Evolutionary conservation across 768 basidiomycete genomes (phyloP).

Genomic region (Vararia minispora): DNA sequence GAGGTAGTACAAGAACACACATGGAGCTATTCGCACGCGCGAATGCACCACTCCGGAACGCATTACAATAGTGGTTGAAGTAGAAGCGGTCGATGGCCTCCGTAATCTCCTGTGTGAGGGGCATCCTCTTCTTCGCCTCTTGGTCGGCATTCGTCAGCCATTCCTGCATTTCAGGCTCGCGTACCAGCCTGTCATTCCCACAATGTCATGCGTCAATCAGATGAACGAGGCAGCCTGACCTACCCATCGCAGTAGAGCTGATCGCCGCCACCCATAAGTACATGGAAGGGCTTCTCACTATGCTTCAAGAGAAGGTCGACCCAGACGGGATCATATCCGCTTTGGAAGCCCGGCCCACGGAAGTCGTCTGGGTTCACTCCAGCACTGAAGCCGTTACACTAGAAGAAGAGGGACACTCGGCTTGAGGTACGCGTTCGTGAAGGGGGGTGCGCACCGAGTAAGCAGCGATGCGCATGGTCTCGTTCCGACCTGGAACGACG

Average conservation of each 20-base stretch:
- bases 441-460: slow-evolving; percentile 49
- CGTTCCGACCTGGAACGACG: slow-evolving; percentile 64
- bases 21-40: slow-evolving; percentile 86
- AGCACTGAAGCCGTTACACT: slow-evolving; percentile 85
- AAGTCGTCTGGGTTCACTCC: slow-evolving; percentile 89
- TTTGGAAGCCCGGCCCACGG: slow-evolving; percentile 66
- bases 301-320: slow-evolving; percentile 83
- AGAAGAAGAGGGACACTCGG: slow-evolving; percentile 2
- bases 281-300: slow-evolving; percentile 71
- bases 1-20: slow-evolving; percentile 35
- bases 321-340: slow-evolving; percentile 89
- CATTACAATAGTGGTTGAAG: slow-evolving; percentile 85
- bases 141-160: slow-evolving; percentile 62
- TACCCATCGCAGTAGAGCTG: slow-evolving; percentile 83
- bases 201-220: background rate
- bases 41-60: slow-evolving; percentile 83
- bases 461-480: slow-evolving; percentile 88
- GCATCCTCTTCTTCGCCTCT: slow-evolving; percentile 44
- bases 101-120: slow-evolving; percentile 61
- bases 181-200: slow-evolving; percentile 49
- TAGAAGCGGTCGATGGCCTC: slow-evolving; percentile 76
- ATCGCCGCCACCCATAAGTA: slow-evolving; percentile 89
- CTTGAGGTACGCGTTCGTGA: background rate
- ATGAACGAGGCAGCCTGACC: slow-evolving; percentile 14
- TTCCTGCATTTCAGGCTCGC: slow-evolving; percentile 80